A percentile compares a stretch with the other conserved stretches of the same genome.
Conservation (phyloP, 164 flowering plant species). For the Malania oleifera region DNA sequence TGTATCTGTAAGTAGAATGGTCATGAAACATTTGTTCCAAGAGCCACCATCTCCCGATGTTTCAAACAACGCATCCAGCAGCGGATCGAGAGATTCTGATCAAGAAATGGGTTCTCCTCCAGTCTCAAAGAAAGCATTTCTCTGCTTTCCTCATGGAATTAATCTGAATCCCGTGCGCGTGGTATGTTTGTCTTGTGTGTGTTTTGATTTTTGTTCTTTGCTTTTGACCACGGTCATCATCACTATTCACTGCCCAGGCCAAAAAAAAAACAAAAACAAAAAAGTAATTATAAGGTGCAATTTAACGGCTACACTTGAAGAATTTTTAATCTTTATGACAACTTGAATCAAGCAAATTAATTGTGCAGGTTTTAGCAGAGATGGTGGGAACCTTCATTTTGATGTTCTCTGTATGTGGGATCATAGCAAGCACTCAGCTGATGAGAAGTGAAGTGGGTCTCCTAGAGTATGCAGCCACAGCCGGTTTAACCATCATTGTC, state of each 20-base stretch:
- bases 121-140: constrained; percentile 9
- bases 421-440: constrained; percentile 42
- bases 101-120: constrained; percentile 26
- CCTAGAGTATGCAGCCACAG: constrained; percentile 62
- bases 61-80: constrained; percentile 16
- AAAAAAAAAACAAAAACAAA: no score
- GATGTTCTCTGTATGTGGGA: constrained; percentile 60
- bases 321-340: neutral
- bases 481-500: constrained; percentile 49
- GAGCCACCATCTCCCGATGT: constrained; percentile 15
- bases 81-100: constrained; percentile 17
- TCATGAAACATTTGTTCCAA: constrained; percentile 21
- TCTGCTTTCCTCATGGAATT: neutral
- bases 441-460: constrained; percentile 45
- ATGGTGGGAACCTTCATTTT: constrained; percentile 64
- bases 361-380: constrained; percentile 66
- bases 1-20: neutral
- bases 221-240: no score
- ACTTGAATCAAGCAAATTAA: no score
- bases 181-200: constrained; percentile 22
- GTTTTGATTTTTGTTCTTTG: no score
- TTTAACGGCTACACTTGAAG: no score
- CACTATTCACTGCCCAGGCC: no score
- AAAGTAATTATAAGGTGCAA: no score
- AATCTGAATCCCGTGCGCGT: constrained; percentile 25